Evolutionary conservation across 106 monocot species (phyloP).

Genomic region (Dioscorea zingiberensis): DNA sequence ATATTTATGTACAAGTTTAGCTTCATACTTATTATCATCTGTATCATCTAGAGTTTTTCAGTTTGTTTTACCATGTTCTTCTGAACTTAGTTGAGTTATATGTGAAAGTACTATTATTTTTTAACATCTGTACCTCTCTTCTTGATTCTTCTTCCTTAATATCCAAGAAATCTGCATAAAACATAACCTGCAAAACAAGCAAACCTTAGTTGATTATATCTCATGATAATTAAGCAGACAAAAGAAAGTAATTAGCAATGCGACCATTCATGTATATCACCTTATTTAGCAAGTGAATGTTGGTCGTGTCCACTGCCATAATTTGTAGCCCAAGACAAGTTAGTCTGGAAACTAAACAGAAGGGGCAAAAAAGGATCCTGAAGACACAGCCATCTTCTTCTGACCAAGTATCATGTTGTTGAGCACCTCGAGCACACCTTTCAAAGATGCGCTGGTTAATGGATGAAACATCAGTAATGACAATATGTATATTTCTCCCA

Average conservation of each 20-base stretch:
- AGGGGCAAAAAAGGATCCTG: constrained; percentile 54
- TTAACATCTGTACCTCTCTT: constrained; percentile 24
- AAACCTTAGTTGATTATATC: not conserved
- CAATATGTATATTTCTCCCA: constrained; percentile 11
- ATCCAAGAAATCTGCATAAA: constrained; percentile 60
- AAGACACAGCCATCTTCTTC: constrained; percentile 90
- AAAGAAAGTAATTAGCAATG: no score
- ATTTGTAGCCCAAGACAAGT: constrained; percentile 57
- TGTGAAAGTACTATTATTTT: no score
- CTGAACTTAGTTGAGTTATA: no score
- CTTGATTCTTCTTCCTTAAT: constrained; percentile 24
- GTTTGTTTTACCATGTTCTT: no score
- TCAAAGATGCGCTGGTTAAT: constrained; percentile 35
- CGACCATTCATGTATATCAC: constrained; percentile 19
- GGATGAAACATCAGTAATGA: constrained; percentile 29
- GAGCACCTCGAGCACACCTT: constrained; percentile 3
- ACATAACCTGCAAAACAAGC: constrained; percentile 54
- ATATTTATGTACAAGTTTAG: no score
- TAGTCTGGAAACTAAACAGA: constrained; percentile 25
- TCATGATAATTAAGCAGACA: no score
- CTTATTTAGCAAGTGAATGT: constrained; percentile 62
- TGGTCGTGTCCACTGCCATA: constrained; percentile 58
- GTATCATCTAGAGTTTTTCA: no score
- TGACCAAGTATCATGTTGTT: constrained; percentile 48
- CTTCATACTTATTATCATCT: no score